A percentile compares a stretch with the other conserved stretches of the same genome.
Conservation (phyloP, 495 filamentous ascomycete genomes). For the Trichoderma reesei region DNA sequence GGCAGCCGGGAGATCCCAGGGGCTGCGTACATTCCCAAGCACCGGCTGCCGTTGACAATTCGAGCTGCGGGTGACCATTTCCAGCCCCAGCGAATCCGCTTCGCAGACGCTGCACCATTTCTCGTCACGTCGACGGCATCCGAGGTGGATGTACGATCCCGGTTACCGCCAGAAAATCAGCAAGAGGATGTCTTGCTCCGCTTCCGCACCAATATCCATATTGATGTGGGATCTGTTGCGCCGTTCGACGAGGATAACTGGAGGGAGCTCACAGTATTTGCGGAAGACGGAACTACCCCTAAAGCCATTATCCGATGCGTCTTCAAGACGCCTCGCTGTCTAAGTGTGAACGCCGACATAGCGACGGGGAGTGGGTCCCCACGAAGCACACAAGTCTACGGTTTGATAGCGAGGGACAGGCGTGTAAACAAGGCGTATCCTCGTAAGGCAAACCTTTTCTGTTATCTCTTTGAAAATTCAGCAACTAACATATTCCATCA, state of each 20-base stretch:
- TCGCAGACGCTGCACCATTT: background rate
- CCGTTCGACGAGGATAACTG: background rate
- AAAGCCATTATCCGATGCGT: background rate
- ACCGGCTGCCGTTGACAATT: background rate
- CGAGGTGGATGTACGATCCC: background rate
- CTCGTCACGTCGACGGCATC: background rate
- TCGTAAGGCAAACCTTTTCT: background rate
- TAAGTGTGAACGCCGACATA: background rate
- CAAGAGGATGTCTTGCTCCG: constrained; percentile 1
- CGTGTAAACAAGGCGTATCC: background rate
- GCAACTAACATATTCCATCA: background rate
- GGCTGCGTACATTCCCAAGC: background rate
- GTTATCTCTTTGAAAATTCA: background rate
- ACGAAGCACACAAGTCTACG: background rate
- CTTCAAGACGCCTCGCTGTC: constrained; percentile 1
- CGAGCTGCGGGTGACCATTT: background rate
- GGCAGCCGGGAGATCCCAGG: background rate
- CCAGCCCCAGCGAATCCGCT: background rate
- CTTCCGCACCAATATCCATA: background rate
- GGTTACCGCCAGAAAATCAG: background rate
- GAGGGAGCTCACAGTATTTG: constrained; percentile 1
- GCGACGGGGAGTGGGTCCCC: background rate
- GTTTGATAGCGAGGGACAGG: constrained; percentile 1
- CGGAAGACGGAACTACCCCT: background rate
- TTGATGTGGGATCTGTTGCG: background rate